Percentiles rank a stretch among this genome's conserved stretches.
Conservation (phyloP, 2,329 filamentous ascomycete genomes). For the Neofusicoccum laricinum region DNA sequence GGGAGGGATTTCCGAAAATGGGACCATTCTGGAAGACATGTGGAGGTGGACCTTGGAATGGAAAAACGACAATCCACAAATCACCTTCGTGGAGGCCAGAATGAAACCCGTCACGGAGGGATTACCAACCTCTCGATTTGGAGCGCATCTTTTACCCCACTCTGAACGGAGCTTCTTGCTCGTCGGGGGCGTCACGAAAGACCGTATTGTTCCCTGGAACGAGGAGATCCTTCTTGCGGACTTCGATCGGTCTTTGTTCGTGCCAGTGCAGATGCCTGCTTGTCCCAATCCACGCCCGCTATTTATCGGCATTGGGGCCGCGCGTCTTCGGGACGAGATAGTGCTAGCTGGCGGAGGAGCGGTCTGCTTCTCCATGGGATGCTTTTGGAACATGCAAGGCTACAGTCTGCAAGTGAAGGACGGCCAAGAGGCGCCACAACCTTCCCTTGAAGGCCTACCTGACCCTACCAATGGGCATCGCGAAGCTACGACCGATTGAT, state of each 20-base stretch:
- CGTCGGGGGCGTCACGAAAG: conserved; percentile 51
- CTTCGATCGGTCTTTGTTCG: not conserved
- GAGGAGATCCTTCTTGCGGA: conserved; percentile 53
- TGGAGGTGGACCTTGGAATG: conserved; percentile 59
- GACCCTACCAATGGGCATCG: not conserved
- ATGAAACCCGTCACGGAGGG: not conserved
- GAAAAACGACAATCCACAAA: conserved; percentile 26
- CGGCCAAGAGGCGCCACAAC: not conserved
- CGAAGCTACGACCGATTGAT: no score
- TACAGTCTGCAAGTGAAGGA: not conserved
- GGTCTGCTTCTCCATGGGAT: conserved; percentile 88
- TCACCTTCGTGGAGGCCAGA: not conserved
- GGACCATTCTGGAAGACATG: conserved; percentile 59
- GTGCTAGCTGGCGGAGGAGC: conserved; percentile 75
- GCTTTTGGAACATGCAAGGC: conserved; percentile 44
- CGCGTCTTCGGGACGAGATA: conserved; percentile 50
- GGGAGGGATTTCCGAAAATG: conserved; percentile 68
- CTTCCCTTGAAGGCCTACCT: conserved; percentile 5
- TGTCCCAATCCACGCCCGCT: conserved; percentile 56
- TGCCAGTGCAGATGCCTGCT: conserved; percentile 14
- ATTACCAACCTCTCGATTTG: conserved; percentile 43
- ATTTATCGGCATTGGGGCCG: conserved; percentile 65
- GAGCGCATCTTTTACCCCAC: conserved; percentile 48
- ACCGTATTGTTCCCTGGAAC: conserved; percentile 43
- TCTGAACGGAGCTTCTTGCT: conserved; percentile 39